These are phyloP conservation scores for Rhodotorula sp. DNA, from an alignment of 1,284 basidiomycete genomes.

Conservation along the genomic window DNA sequence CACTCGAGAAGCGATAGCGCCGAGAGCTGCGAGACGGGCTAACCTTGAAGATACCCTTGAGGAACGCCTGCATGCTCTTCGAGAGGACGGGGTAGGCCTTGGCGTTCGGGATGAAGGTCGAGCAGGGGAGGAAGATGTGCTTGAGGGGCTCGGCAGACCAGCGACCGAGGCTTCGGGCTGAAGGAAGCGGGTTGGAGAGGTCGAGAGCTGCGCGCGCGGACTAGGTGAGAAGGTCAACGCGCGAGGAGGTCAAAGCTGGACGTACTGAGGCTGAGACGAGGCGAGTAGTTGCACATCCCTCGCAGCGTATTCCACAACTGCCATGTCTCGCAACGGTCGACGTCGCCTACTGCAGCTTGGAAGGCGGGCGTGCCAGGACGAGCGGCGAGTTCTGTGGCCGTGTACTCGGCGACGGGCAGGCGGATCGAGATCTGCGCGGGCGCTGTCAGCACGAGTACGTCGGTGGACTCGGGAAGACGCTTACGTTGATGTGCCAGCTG, in stretches of 20 bases:
- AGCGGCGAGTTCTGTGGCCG: constrained; percentile 41
- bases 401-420: constrained; percentile 73
- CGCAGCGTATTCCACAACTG: constrained; percentile 97
- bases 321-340: constrained; percentile 81
- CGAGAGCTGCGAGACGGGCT: constrained; percentile 40
- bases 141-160: constrained; percentile 92
- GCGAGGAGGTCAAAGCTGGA: background rate
- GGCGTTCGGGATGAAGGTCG: constrained; percentile 88
- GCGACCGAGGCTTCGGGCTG: constrained; percentile 65
- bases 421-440: constrained; percentile 58
- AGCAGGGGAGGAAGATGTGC: constrained; percentile 82
- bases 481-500: constrained; percentile 46
- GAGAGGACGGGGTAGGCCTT: constrained; percentile 97
- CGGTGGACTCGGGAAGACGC: constrained; percentile 7
- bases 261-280: constrained; percentile 73
- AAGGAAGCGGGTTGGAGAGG: constrained; percentile 78
- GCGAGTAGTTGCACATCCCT: constrained; percentile 80
- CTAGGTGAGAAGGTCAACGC: background rate
- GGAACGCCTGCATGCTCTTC: constrained; percentile 84
- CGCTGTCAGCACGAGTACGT: background rate
- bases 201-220: constrained; percentile 67
- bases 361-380: constrained; percentile 37
- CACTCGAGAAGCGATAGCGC: background rate
- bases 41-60: constrained; percentile 82
- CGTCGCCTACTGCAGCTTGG: constrained; percentile 49